Base-by-base conservation (phyloP, 805 yeast species). In the Candida jianshihensis region DNA sequence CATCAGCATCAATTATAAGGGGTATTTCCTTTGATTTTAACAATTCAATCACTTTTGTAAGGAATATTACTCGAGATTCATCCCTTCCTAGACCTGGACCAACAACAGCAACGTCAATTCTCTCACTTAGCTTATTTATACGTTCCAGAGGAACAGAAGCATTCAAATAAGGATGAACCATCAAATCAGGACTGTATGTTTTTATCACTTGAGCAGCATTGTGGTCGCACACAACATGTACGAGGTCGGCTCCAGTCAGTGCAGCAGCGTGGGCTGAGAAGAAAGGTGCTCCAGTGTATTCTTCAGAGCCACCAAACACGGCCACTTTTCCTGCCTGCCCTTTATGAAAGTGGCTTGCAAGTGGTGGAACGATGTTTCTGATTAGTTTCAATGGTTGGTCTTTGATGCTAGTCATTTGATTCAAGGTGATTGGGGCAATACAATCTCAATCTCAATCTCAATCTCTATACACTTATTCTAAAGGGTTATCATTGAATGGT, bases 51-150 rank as follows among this genome's bases (percentile, higher is more conserved):
- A 86, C 68, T 21, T 66, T 53, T n/a, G 68, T 67, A 39, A 82
- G 68, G 2, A 81, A 70, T 33, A 68, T 64, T 36, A 81, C 57
- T 86, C 87, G 81, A 25, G 71, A 51, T 5, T 60, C 57, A 54
- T 88, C 95, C 33, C 98, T 66, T 0, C 98, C 98, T 40, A 89
- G 71, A 0, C 97, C 98, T 0, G 97, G 97, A 0, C 97, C 97
- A 26, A 90, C 70, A 2, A 92, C 85, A 19, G 88, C 77, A 7
- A 79, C 84, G 51, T 90, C 95, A 40, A 87, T 73, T 32, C 94
- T 61, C 26, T 68, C 66, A 26, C 90, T 59, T 17, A 89, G 51
- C 0, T 48, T 39, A 5, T 17, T 28, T 7, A 24, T 32, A 17
- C 47, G 25, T 5, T 27, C 43, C 9, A 43, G 39, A 4, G 51